phyloP scores from a whole-genome alignment of 2,329 filamentous ascomycete genomes.

The Penicillium sp. region DNA sequence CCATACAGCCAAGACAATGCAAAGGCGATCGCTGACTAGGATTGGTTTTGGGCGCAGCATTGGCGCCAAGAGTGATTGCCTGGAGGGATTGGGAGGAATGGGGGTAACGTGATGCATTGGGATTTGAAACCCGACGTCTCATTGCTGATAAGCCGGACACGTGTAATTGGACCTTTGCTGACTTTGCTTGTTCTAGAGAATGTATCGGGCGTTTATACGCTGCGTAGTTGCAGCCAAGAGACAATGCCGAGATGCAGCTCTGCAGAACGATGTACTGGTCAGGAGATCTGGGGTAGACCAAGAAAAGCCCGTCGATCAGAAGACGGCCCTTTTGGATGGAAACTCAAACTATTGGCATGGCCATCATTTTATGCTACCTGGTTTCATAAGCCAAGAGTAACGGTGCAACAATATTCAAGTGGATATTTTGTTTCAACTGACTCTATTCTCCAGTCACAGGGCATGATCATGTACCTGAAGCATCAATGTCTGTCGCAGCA shows the following conservation, averaged over 20 bases:
- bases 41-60: conserved; percentile 3
- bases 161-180: background rate
- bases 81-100: background rate
- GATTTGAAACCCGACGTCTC: background rate
- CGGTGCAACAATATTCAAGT: background rate
- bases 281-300: background rate
- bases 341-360: background rate
- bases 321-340: background rate
- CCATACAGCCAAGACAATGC: conserved; percentile 11
- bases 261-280: no score
- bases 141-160: conserved; percentile 1
- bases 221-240: background rate
- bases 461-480: background rate
- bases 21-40: conserved; percentile 16
- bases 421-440: background rate
- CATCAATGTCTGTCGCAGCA: background rate
- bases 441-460: background rate
- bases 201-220: background rate
- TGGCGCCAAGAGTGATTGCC: conserved; percentile 17
- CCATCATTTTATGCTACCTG: background rate
- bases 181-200: background rate
- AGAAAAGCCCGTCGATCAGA: background rate
- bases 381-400: background rate
- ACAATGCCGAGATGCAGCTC: background rate
- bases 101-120: background rate